Percentiles rank a stretch among this genome's conserved stretches.
Conservation (phyloP, 106 monocot genomes). For the Platanthera zijinensis region DNA sequence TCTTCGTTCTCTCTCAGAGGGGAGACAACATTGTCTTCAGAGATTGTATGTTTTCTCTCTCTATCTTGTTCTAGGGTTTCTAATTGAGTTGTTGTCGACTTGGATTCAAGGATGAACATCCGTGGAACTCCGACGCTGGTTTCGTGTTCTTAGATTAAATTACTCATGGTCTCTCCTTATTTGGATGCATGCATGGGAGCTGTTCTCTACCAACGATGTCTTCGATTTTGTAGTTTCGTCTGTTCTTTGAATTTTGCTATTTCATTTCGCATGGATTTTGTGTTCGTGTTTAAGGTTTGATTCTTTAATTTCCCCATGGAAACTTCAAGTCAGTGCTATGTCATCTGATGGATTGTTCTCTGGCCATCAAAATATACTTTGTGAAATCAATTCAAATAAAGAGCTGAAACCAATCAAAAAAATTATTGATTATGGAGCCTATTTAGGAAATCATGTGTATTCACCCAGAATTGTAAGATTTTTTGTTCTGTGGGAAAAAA, state of each 20-base stretch:
- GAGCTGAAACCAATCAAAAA: background rate
- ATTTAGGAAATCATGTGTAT: background rate
- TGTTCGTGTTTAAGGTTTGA: background rate
- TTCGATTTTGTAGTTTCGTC: background rate
- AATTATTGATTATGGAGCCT: background rate
- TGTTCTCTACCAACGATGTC: background rate
- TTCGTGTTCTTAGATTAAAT: background rate
- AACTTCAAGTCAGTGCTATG: background rate
- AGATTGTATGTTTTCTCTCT: conserved; percentile 59
- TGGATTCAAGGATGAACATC: background rate
- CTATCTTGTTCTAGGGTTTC: conserved; percentile 10
- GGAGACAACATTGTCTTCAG: conserved; percentile 99
- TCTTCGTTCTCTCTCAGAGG: conserved; percentile 96
- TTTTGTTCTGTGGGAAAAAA: background rate
- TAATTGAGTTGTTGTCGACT: background rate
- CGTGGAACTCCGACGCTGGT: background rate
- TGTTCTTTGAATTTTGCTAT: background rate
- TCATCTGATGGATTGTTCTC: background rate
- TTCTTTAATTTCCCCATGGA: background rate
- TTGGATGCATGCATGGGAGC: background rate
- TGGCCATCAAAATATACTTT: background rate
- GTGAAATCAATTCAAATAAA: background rate
- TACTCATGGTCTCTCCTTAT: background rate
- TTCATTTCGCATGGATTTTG: background rate
- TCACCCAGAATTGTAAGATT: background rate